Evolutionary conservation across 1,284 basidiomycete genomes (phyloP), one percentile per base, ranked within the genome.

Genomic region (Heterobasidion annosum): DNA sequence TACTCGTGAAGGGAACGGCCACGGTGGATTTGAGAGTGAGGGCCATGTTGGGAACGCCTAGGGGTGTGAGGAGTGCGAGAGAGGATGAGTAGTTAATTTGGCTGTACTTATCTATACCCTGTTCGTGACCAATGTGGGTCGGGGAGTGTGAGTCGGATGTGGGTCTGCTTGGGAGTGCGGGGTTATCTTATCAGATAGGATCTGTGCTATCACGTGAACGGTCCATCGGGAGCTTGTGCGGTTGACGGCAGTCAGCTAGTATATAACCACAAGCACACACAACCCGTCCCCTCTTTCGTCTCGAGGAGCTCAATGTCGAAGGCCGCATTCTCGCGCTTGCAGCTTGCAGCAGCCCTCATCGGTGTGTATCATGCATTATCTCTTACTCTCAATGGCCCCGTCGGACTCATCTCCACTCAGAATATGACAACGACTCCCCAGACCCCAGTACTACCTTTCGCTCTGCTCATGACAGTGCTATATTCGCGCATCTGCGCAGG

Each of bases 351-450:
- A 47, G 88, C 88, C 18, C 68, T 91, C 53, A 73, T 91, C 49
- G 88, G 88, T 90, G 69, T 64, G 74, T 48, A 43, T 44, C 8
- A 16, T 5, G 59, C 47, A 34, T 18, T 49, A 34, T 34, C 25
- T 52, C 48, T 57, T 49, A 34, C 4, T 37, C 19, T 35, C 13
- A 32, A 50, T 57, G 46, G 56, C 45, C 37, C 37, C 10, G 10
- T 7, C 6, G 37, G 2, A n/a, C 37, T 40, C 37, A n/a, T 5
- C 25, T 25, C 37, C 10, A 52, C 49, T 15, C 59, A 91, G 88
- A 91, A 67, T 91, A 91, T 63, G 88, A 91, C 74, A 92, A 92
- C 60, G 88, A 92, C 65, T 71, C 76, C 46, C 71, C 77, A 34
- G 73, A 88, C 65, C 84, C 84, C 2, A 69, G 78, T 51, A 74